A percentile compares a stretch with the other conserved stretches of the same genome.
Evolutionary conservation across 352 stramenopile species (phyloP).

Genomic region (Pythium folliculosum): DNA sequence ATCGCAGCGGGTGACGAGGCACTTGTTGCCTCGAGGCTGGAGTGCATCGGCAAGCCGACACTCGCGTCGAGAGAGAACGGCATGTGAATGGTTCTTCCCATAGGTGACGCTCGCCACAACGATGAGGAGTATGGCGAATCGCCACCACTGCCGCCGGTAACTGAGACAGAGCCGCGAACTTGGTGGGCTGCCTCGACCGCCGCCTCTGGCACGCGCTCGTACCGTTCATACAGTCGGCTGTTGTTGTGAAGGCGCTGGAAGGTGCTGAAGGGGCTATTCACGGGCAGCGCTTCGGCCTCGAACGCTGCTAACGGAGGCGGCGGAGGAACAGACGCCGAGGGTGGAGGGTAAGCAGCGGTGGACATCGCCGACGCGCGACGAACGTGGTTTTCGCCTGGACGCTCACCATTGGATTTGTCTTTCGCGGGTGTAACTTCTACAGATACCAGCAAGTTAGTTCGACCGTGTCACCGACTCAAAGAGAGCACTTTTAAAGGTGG

Average conservation of each 20-base stretch:
- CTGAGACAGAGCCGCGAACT: not conserved
- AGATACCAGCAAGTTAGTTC: not conserved
- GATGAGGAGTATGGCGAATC: slow-evolving; percentile 8
- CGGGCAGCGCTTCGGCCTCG: not conserved
- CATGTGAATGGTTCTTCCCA: not conserved
- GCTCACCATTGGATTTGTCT: not conserved
- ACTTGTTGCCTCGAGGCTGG: not conserved
- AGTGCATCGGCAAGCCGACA: not conserved
- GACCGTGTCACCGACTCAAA: too few species aligned
- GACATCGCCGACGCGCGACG: not conserved
- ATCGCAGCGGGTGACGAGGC: slow-evolving; percentile 2
- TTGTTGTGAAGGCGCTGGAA: slow-evolving; percentile 28
- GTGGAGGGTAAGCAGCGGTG: not conserved
- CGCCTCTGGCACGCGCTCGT: slow-evolving; percentile 12
- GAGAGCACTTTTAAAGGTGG: too few species aligned
- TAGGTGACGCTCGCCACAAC: slow-evolving; percentile 10
- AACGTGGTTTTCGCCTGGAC: not conserved
- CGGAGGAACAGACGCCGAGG: not conserved
- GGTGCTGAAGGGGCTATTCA: slow-evolving; percentile 33
- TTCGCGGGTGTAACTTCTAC: not conserved
- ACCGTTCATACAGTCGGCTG: slow-evolving; percentile 29
- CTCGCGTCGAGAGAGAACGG: slow-evolving; percentile 14
- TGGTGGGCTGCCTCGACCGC: not conserved
- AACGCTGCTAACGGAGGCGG: not conserved
- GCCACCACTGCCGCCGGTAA: not conserved